Evolutionary conservation across 1,139 yeast species (phyloP).

Genomic region (Candida labiduridarum): DNA sequence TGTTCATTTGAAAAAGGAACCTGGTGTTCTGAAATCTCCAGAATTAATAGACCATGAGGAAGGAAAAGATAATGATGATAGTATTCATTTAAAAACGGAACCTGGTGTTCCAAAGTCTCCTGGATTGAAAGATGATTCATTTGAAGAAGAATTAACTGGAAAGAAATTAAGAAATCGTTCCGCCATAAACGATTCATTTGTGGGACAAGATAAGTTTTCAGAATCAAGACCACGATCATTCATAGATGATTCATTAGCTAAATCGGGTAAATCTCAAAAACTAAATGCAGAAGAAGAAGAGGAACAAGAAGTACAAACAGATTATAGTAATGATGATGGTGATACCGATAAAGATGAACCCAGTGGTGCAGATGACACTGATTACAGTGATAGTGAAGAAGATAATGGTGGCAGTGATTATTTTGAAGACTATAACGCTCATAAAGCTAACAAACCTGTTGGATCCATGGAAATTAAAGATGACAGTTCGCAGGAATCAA

Average conservation of each 20-base stretch:
- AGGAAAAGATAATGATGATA: not conserved
- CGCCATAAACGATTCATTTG: too few species aligned
- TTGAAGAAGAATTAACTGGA: not conserved
- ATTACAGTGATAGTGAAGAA: not conserved
- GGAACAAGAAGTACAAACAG: constrained; percentile 6
- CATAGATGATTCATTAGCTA: constrained; percentile 1
- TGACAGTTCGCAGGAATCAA: not conserved
- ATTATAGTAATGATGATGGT: not conserved
- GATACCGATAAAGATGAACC: not conserved
- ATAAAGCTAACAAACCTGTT: not conserved
- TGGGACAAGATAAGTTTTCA: not conserved
- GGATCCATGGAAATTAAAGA: not conserved
- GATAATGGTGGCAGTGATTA: not conserved
- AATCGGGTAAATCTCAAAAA: not conserved
- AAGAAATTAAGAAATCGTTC: not conserved
- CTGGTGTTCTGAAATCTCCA: not conserved
- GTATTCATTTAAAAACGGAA: not conserved
- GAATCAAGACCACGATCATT: constrained; percentile 6
- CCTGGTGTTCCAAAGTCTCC: constrained; percentile 6
- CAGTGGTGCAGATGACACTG: constrained; percentile 5
- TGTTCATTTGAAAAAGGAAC: not conserved
- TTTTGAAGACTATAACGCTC: not conserved
- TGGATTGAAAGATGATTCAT: constrained; percentile 8
- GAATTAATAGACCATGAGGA: not conserved
- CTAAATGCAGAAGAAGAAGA: constrained; percentile 1